These are phyloP conservation scores for Saturnispora serradocipensis DNA, from an alignment of 805 yeast species.

Conservation along the genomic window DNA sequence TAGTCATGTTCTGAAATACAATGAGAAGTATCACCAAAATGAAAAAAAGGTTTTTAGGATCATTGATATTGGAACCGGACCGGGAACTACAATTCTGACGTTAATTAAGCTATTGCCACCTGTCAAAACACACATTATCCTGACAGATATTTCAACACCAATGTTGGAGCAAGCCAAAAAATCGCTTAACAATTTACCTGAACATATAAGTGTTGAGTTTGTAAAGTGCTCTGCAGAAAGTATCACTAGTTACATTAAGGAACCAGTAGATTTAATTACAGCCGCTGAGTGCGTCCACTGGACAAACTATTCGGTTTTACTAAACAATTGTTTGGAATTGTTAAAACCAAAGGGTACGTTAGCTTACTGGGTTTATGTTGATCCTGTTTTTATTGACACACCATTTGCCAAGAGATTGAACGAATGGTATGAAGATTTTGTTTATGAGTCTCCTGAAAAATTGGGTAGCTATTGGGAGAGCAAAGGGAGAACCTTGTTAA, in stretches of 20 bases:
- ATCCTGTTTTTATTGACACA: slow-evolving; percentile 40
- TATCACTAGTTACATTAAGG: slow-evolving; percentile 14
- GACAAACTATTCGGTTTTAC: slow-evolving; percentile 35
- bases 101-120: slow-evolving; percentile 29
- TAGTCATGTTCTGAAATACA: slow-evolving; percentile 24
- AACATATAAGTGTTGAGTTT: neutral
- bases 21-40: neutral
- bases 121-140: slow-evolving; percentile 25
- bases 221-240: slow-evolving; percentile 18
- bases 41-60: slow-evolving; percentile 7
- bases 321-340: slow-evolving; percentile 27
- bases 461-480: slow-evolving; percentile 78
- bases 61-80: slow-evolving; percentile 52
- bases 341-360: slow-evolving; percentile 38
- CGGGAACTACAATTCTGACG: slow-evolving; percentile 43
- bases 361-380: slow-evolving; percentile 74
- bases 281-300: slow-evolving; percentile 89
- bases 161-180: slow-evolving; percentile 38
- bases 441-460: slow-evolving; percentile 33
- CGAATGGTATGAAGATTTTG: slow-evolving; percentile 35
- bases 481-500: slow-evolving; percentile 60
- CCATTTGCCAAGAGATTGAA: slow-evolving; percentile 23
- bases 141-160: slow-evolving; percentile 37
- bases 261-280: slow-evolving; percentile 48
- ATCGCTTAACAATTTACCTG: slow-evolving; percentile 5